Conservation (phyloP, 176 grass and related monocot species). For the Bothriochloa decipiens region DNA sequence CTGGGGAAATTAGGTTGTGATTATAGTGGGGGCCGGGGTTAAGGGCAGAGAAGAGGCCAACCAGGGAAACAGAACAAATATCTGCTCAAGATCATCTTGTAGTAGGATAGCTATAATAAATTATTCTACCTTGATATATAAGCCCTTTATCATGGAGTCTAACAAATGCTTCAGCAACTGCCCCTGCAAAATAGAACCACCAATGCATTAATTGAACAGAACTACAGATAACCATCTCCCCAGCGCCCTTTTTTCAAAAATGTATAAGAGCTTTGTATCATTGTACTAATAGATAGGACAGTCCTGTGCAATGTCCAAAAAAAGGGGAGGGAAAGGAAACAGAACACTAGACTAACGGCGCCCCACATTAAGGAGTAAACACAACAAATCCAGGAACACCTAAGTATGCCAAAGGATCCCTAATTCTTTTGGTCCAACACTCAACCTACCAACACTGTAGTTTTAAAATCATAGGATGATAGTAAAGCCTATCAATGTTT, state of each 20-base stretch:
- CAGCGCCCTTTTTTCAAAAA: not conserved
- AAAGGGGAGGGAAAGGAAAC: not conserved
- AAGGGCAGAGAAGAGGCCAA: not conserved
- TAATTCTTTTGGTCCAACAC: not conserved
- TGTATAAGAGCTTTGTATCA: not conserved
- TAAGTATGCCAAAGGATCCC: not conserved
- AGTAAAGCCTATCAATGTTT: not conserved
- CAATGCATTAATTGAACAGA: slow-evolving; percentile 30
- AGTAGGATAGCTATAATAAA: slow-evolving; percentile 25
- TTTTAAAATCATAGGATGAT: not conserved
- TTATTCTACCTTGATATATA: slow-evolving; percentile 89
- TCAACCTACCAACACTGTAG: slow-evolving; percentile 17
- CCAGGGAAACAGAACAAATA: too few relatives aligned
- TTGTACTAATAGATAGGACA: not conserved
- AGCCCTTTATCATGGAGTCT: slow-evolving; percentile 94
- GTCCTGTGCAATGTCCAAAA: not conserved
- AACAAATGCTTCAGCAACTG: slow-evolving; percentile 95
- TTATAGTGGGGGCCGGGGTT: not conserved
- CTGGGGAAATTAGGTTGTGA: not conserved
- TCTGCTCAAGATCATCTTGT: slow-evolving; percentile 11
- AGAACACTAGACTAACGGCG: not conserved
- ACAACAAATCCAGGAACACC: not conserved
- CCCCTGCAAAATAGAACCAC: slow-evolving; percentile 62
- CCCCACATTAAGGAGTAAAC: not conserved
- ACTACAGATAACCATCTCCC: slow-evolving; percentile 7